phyloP scores from a whole-genome alignment of 148 eudicot species.

The Fagopyrum tataricum region DNA sequence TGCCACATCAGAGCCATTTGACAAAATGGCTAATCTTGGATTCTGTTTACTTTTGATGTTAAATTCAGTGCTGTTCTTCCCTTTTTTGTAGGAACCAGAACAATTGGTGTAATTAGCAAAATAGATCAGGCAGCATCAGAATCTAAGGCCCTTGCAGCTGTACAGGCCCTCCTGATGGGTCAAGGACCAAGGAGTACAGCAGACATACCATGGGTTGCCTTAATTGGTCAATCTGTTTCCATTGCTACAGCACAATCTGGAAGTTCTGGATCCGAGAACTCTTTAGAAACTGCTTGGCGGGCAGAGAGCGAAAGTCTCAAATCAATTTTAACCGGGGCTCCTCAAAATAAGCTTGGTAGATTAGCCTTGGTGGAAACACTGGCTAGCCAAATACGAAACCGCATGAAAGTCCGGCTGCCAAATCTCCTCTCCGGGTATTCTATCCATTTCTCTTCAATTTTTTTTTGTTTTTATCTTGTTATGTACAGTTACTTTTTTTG shows the following conservation, averaged over 20 bases:
- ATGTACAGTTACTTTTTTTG: no score
- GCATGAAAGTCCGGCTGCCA: constrained; percentile 89
- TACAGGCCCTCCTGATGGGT: constrained; percentile 80
- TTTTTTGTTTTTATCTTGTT: not conserved
- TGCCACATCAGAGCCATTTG: not conserved
- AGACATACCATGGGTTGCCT: constrained; percentile 95
- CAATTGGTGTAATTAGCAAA: constrained; percentile 93
- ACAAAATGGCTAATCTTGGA: not conserved
- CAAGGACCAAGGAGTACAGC: constrained; percentile 93
- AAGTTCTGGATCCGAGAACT: constrained; percentile 73
- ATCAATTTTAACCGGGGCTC: constrained; percentile 85
- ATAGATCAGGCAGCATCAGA: constrained; percentile 95
- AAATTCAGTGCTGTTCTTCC: not conserved
- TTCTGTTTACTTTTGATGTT: not conserved
- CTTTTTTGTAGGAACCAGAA: constrained; percentile 70
- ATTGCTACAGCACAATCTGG: constrained; percentile 91
- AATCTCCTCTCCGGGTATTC: constrained; percentile 82
- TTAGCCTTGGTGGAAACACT: constrained; percentile 87
- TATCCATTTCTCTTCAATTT: not conserved
- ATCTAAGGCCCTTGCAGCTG: constrained; percentile 90
- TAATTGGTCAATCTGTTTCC: constrained; percentile 96
- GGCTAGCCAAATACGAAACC: constrained; percentile 81
- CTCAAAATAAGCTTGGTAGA: constrained; percentile 90
- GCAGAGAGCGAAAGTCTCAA: constrained; percentile 96
- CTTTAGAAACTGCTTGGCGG: constrained; percentile 95